Conservation (phyloP, 2,329 filamentous ascomycete species). For the Cytospora schulzeri region DNA sequence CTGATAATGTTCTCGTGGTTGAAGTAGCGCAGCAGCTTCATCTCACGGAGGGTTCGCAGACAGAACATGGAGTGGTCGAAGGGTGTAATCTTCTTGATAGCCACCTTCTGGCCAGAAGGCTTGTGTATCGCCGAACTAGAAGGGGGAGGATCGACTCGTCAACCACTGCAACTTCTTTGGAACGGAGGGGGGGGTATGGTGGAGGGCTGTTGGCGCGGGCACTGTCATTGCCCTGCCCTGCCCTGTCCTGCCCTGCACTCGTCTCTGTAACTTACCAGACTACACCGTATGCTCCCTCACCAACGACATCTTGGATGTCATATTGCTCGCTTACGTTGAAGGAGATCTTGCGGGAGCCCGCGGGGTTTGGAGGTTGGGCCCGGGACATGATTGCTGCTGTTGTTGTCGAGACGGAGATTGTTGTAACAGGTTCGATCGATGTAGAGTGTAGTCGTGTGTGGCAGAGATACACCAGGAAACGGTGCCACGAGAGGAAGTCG, state of each 20-base stretch:
- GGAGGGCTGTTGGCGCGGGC: not conserved
- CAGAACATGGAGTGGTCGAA: conserved; percentile 99
- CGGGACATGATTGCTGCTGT: conserved; percentile 53
- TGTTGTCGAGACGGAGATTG: not conserved
- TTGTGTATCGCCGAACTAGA: conserved; percentile 93
- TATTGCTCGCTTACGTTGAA: conserved; percentile 99
- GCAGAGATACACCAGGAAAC: conserved; percentile 4
- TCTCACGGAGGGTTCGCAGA: conserved; percentile 91
- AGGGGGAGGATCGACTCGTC: conserved; percentile 19
- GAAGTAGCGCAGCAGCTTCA: conserved; percentile 98
- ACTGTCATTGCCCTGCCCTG: too few relatives aligned
- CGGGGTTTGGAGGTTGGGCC: conserved; percentile 56
- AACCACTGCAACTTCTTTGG: not conserved
- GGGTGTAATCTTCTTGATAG: conserved; percentile 99
- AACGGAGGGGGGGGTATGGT: not conserved
- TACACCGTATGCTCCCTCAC: conserved; percentile 96
- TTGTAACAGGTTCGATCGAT: conserved; percentile 8
- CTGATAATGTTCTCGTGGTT: conserved; percentile 99
- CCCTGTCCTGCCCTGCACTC: too few relatives aligned
- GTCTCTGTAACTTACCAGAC: conserved; percentile 76
- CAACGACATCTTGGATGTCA: conserved; percentile 98
- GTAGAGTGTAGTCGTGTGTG: not conserved
- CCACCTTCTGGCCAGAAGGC: conserved; percentile 96
- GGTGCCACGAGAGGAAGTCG: conserved; percentile 5
- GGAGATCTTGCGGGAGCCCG: conserved; percentile 87